Conservation (phyloP, 2,329 filamentous ascomycete genomes). For the Trichoderma sp. region DNA sequence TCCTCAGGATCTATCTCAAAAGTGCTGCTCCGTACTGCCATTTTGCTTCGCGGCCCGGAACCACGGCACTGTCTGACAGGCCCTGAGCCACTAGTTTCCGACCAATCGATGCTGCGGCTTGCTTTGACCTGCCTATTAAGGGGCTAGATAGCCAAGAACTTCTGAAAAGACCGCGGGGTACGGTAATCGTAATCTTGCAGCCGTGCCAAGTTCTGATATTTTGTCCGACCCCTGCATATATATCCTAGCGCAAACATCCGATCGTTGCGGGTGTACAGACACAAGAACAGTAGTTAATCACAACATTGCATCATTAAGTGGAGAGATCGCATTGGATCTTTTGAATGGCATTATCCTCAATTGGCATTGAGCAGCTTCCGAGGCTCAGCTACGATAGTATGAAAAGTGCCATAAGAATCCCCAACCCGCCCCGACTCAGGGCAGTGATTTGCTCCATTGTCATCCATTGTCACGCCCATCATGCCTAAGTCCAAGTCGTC, state of each 20-base stretch:
- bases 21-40: background rate
- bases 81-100: background rate
- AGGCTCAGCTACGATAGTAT: background rate
- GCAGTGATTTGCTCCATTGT: background rate
- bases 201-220: constrained; percentile 2
- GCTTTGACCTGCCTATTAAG: background rate
- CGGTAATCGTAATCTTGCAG: background rate
- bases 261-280: background rate
- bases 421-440: background rate
- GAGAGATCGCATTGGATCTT: background rate
- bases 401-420: background rate
- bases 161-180: background rate
- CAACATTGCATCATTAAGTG: background rate
- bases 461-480: background rate
- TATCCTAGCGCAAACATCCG: background rate
- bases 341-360: background rate
- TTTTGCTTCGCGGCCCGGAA: background rate
- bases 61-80: background rate
- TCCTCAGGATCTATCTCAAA: background rate
- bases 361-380: background rate
- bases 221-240: background rate
- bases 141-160: background rate
- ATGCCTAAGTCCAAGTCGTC: background rate
- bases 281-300: background rate
- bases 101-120: background rate